Evolutionary conservation across 1,284 basidiomycete genomes (phyloP).

Genomic region (Puccinia triticina): DNA sequence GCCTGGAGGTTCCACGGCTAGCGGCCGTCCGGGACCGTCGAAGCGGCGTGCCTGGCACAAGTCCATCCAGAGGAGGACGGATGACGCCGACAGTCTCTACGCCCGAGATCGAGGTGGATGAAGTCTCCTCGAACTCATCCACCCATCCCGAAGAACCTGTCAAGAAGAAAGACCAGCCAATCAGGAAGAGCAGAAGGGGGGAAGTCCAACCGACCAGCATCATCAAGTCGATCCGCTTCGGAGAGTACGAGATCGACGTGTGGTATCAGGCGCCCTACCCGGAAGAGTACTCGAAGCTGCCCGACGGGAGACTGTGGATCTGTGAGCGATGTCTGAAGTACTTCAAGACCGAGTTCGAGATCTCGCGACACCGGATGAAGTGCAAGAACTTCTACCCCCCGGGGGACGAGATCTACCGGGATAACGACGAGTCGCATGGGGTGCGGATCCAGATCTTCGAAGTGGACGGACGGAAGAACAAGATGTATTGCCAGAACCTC

Average conservation of each 20-base stretch:
- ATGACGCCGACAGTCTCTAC: conserved; percentile 6
- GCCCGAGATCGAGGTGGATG: conserved; percentile 30
- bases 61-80: conserved; percentile 1
- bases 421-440: conserved; percentile 64
- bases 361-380: conserved; percentile 85
- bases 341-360: conserved; percentile 92
- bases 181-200: not conserved
- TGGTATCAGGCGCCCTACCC: conserved; percentile 99
- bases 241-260: conserved; percentile 91
- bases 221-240: conserved; percentile 74
- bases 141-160: not conserved
- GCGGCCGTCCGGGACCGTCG: conserved; percentile 30
- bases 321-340: conserved; percentile 99
- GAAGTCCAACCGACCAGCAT: not conserved
- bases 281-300: conserved; percentile 91
- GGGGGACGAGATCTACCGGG: conserved; percentile 96
- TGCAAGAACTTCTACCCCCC: conserved; percentile 94
- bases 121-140: conserved; percentile 27
- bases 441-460: conserved; percentile 84
- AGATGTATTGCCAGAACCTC: conserved; percentile 99
- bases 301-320: conserved; percentile 90
- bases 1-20: not conserved
- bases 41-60: not conserved
- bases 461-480: conserved; percentile 96
- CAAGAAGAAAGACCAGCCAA: conserved; percentile 6